Base-by-base conservation (phyloP, 1,284 basidiomycete genomes). In the Apiotrichum gracile region DNA sequence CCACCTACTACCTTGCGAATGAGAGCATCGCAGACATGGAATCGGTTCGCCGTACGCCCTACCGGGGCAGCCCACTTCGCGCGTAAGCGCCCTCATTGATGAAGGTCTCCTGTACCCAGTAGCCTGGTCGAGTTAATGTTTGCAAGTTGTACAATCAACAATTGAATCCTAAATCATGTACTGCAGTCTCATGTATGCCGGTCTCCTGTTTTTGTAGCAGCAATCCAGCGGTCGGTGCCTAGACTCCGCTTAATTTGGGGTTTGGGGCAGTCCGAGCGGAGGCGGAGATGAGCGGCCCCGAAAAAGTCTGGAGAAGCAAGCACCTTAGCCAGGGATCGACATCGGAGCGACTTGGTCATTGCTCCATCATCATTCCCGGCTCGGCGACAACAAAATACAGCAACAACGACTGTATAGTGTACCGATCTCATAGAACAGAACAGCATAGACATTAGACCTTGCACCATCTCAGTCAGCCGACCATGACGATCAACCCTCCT, bases 1-100 rank as follows among this genome's bases (percentile, higher is more conserved):
- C 53, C 16, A 55, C 47, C n/a, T 55, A 55, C 49, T 55, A 35
- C 39, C 35, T 55, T 6, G 44, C 53, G 26, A 51, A 50, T 40
- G 53, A 55, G 8, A 38, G 29, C n/a, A 4, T 2, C 5, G 31
- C 22, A 5, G 43, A 33, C 13, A 14, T 5, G n/a, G 27, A 21
- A 8, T 17, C 5, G 19, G 2, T 8, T 19, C 10, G 14, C 12
- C 43, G 21, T 12, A 22, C 21, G 12, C 43, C 25, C 21, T 22
- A 22, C 37, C 37, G 19, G 7, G 14, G 14, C 19, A 38, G 37
- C 19, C 37, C 37, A 9, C n/a, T 21, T 12, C 37, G 37, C 8
- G 37, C n/a, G 5, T 38, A 38, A 31, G 31, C 9, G 12, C 6
- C 27, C 19, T 6, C 5, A 9, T 8, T 8, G 1, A 9, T 21